Evolutionary conservation across 1,284 basidiomycete species (phyloP).

Genomic region (Mycosarcoma mackinlayi): DNA sequence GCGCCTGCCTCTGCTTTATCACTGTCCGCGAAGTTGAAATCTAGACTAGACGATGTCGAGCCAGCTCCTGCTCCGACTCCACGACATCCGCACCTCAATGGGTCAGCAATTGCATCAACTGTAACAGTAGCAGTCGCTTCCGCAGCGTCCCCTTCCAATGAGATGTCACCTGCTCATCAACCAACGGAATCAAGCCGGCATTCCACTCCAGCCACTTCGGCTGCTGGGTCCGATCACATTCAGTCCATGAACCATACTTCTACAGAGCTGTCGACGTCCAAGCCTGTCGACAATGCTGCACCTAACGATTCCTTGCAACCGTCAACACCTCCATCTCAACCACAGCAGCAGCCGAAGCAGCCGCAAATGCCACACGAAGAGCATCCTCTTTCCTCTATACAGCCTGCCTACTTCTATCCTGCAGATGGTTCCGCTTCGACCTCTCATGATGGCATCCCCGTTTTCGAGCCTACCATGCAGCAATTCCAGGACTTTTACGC

Average conservation of each 20-base stretch:
- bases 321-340: constrained; percentile 1
- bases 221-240: constrained; percentile 33
- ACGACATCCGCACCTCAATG: constrained; percentile 14
- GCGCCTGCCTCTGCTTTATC: not conserved
- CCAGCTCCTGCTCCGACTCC: constrained; percentile 6
- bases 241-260: constrained; percentile 4
- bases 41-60: not conserved
- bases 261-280: not conserved
- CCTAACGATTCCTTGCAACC: not conserved
- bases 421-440: constrained; percentile 28
- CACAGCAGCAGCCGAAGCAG: constrained; percentile 1
- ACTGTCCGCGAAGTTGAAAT: not conserved
- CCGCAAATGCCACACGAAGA: constrained; percentile 7
- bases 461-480: constrained; percentile 66
- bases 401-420: constrained; percentile 63
- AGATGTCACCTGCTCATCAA: constrained; percentile 25
- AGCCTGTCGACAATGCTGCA: not conserved
- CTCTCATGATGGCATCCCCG: constrained; percentile 59
- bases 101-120: not conserved
- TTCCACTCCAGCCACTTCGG: constrained; percentile 47
- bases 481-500: constrained; percentile 66
- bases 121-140: constrained; percentile 3
- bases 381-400: constrained; percentile 42
- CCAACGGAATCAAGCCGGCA: constrained; percentile 43
- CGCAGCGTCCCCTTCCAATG: constrained; percentile 28